These are phyloP conservation scores for Pseudozyma flocculosa DNA, from an alignment of 1,284 basidiomycete genomes.

Conservation along the genomic window DNA sequence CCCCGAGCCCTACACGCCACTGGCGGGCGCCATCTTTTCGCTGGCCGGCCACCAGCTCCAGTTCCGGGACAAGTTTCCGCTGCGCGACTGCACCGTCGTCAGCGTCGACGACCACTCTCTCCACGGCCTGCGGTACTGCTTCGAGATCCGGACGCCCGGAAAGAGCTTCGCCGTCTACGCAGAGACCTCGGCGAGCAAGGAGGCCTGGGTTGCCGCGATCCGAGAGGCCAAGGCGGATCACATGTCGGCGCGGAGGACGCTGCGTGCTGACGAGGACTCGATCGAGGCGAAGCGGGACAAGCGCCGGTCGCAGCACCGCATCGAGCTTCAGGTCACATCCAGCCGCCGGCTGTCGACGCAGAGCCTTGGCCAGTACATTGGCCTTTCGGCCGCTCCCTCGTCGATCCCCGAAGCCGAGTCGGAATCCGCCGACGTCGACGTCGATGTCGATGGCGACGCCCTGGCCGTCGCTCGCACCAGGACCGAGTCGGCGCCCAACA, in stretches of 20 bases:
- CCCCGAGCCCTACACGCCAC: slow-evolving; percentile 24
- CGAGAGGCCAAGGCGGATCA: slow-evolving; percentile 51
- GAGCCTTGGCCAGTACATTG: slow-evolving; percentile 12
- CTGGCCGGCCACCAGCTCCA: slow-evolving; percentile 41
- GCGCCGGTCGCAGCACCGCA: slow-evolving; percentile 9
- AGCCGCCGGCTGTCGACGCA: slow-evolving; percentile 27
- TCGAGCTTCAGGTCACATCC: slow-evolving; percentile 6
- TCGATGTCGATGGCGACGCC: neutral
- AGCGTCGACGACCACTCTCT: slow-evolving; percentile 38
- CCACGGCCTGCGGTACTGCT: slow-evolving; percentile 37
- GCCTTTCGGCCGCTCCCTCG: neutral
- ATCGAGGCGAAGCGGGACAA: slow-evolving; percentile 46
- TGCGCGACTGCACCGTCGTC: slow-evolving; percentile 54
- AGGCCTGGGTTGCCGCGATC: slow-evolving; percentile 49
- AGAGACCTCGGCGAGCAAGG: slow-evolving; percentile 30
- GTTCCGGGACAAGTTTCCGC: slow-evolving; percentile 48
- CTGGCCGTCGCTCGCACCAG: neutral
- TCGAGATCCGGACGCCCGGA: slow-evolving; percentile 55
- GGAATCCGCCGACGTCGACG: slow-evolving; percentile 4
- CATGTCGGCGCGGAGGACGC: slow-evolving; percentile 45
- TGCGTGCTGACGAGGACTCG: slow-evolving; percentile 44
- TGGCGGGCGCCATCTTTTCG: slow-evolving; percentile 34
- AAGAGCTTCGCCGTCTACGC: slow-evolving; percentile 57
- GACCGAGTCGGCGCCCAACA: slow-evolving; percentile 25
- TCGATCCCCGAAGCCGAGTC: slow-evolving; percentile 3